phyloP scores from a whole-genome alignment of 257 asterid genomes.

The Solanum bulbocastanum region DNA sequence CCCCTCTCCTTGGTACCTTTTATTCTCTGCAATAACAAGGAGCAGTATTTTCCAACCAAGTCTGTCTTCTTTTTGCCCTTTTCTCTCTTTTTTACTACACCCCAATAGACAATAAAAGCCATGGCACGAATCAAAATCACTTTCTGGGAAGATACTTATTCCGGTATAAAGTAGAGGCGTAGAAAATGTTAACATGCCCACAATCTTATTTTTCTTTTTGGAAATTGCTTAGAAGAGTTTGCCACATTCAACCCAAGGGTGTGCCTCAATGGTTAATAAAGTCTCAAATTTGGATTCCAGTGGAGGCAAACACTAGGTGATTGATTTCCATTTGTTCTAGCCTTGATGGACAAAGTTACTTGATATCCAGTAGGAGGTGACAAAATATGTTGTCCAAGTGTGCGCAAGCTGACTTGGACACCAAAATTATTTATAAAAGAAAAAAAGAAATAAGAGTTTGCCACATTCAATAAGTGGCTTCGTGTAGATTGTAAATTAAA shows the following conservation, averaged over 20 bases:
- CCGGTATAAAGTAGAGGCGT: conserved; percentile 8
- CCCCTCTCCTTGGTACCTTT: neutral
- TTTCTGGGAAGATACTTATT: conserved; percentile 6
- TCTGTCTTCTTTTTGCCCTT: neutral
- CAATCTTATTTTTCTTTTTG: neutral
- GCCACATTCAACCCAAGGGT: neutral
- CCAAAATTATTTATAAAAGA: neutral
- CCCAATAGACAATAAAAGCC: neutral
- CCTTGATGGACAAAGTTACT: neutral
- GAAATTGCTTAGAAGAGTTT: neutral
- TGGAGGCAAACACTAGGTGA: neutral
- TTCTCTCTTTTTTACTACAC: neutral
- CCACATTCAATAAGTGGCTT: neutral
- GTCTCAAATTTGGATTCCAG: neutral
- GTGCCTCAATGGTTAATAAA: neutral
- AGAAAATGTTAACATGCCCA: neutral
- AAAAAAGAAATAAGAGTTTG: neutral
- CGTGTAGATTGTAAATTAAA: neutral
- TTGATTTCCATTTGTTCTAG: neutral
- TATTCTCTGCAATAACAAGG: neutral
- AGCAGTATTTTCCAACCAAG: neutral
- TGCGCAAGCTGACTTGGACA: neutral
- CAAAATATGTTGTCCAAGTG: neutral
- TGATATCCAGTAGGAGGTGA: neutral
- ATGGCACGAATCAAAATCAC: conserved; percentile 1